Base-by-base conservation (phyloP, 164 flowering plant species). In the Berberis thunbergii region DNA sequence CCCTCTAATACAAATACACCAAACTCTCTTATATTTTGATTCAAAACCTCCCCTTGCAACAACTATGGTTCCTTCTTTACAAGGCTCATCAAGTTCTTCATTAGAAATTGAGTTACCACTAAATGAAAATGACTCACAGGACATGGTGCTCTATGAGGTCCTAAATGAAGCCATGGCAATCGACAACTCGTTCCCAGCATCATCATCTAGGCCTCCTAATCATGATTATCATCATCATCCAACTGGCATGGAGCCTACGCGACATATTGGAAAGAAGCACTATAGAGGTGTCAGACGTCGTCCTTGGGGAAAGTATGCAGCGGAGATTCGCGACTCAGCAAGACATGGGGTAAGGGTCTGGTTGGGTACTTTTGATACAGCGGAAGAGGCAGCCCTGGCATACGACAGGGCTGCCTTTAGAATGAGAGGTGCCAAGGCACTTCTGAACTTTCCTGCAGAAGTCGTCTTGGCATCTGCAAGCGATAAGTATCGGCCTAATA, bases 261-360 rank as follows among this genome's bases (percentile, higher is more conserved):
- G 61, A n/a, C 57, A 43, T 49, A 64, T 77, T 1, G 72, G 53
- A 9, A 79, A 79, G 74, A 75, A 69, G 69, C 84, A 79, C 54
- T 88, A 88, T 61, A 70, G 91, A 61, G 96, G 96, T 6, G 96
- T 88, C 38, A 66, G 96, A 65, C 77, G 85, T 8, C 83, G 96
- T 7, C 91, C 96, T 0, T 88, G 96, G 96, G 96, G 96, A 11
- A 88, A 88, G 64, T 88, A 54, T 64, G 91, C 91, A 0, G 88
- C 96, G 0, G 96, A 86, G 66, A 88, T 88, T 41, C 84, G 96
- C 0, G 91, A 88, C 67, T 86, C 89, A 1, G 54, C 82, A 0
- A 60, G 86, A 6, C 77, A 84, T 0, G 96, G 91, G 0, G 81
- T 80, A 0, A 74, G 96, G 0, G 72, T 80, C 0, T 88, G 96